Evolutionary conservation across 2,329 filamentous ascomycete species (phyloP).

Genomic region (Monilinia vaccinii-corymbosi): DNA sequence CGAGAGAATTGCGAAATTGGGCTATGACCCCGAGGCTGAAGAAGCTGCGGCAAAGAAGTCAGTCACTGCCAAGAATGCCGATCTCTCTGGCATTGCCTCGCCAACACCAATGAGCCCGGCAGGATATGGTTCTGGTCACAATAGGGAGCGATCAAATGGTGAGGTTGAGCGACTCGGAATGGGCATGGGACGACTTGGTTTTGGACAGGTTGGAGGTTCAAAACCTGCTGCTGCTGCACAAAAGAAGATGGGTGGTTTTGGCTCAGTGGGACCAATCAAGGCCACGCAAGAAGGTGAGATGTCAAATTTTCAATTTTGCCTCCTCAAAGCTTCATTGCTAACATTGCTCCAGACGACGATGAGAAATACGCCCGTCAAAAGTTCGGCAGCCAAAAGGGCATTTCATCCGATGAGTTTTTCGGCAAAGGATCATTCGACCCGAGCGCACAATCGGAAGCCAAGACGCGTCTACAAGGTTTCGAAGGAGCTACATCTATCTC

Average conservation of each 20-base stretch:
- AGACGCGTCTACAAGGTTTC: conserved; percentile 79
- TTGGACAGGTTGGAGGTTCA: conserved; percentile 27
- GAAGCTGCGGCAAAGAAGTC: conserved; percentile 38
- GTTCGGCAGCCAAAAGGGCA: conserved; percentile 88
- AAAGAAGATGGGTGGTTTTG: conserved; percentile 67
- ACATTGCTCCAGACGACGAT: conserved; percentile 51
- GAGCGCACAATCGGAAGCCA: conserved; percentile 72
- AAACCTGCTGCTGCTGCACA: conserved; percentile 31
- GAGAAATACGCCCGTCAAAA: conserved; percentile 78
- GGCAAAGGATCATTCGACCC: conserved; percentile 83
- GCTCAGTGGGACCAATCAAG: conserved; percentile 70
- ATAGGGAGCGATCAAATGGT: conserved; percentile 54
- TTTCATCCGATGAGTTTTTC: conserved; percentile 97
- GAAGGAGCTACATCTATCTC: conserved; percentile 89
- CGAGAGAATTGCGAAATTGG: conserved; percentile 88
- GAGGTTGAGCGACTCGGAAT: conserved; percentile 87
- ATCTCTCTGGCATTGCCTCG: conserved; percentile 53
- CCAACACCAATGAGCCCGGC: conserved; percentile 68
- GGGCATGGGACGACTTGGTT: conserved; percentile 28
- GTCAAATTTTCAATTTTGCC: neutral
- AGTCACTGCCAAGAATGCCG: conserved; percentile 30
- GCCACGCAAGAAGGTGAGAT: conserved; percentile 54
- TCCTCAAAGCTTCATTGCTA: neutral
- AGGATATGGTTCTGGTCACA: conserved; percentile 53
- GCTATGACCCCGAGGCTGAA: conserved; percentile 90